phyloP scores from a whole-genome alignment of 331 rosid genomes.

The Quercus phellos region DNA sequence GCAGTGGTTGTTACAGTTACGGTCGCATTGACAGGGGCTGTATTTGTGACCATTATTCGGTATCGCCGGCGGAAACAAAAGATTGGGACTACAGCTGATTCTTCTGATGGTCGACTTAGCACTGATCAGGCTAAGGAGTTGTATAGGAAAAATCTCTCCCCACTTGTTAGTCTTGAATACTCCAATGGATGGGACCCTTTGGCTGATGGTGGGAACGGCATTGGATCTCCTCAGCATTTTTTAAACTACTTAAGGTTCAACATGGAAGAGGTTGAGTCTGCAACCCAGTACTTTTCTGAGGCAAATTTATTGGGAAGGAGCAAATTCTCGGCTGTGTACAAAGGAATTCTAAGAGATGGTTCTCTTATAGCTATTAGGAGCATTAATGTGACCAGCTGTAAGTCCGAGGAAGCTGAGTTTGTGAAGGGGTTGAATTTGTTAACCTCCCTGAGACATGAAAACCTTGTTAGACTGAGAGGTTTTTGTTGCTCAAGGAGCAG shows the following conservation, averaged over 20 bases:
- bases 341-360: slow-evolving; percentile 80
- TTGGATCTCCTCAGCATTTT: slow-evolving; percentile 44
- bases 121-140: slow-evolving; percentile 61
- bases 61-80: slow-evolving; percentile 70
- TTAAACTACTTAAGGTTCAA: slow-evolving; percentile 49
- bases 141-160: slow-evolving; percentile 58
- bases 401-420: slow-evolving; percentile 80
- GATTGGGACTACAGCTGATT: slow-evolving; percentile 43
- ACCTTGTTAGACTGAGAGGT: slow-evolving; percentile 72
- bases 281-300: slow-evolving; percentile 79
- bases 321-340: slow-evolving; percentile 78
- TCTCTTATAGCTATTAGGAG: slow-evolving; percentile 77
- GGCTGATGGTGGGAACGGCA: slow-evolving; percentile 39
- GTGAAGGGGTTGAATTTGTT: slow-evolving; percentile 56
- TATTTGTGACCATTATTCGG: slow-evolving; percentile 40
- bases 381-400: slow-evolving; percentile 67
- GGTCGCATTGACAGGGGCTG: slow-evolving; percentile 31
- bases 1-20: slow-evolving; percentile 37
- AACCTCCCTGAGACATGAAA: slow-evolving; percentile 69
- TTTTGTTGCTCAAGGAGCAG: slow-evolving; percentile 90
- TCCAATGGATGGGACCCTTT: slow-evolving; percentile 69
- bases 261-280: slow-evolving; percentile 90
- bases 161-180: slow-evolving; percentile 77
- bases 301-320: slow-evolving; percentile 59
- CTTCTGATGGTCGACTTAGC: slow-evolving; percentile 59